Conservation (phyloP, 1,284 basidiomycete genomes). For the Boletus smithii region DNA sequence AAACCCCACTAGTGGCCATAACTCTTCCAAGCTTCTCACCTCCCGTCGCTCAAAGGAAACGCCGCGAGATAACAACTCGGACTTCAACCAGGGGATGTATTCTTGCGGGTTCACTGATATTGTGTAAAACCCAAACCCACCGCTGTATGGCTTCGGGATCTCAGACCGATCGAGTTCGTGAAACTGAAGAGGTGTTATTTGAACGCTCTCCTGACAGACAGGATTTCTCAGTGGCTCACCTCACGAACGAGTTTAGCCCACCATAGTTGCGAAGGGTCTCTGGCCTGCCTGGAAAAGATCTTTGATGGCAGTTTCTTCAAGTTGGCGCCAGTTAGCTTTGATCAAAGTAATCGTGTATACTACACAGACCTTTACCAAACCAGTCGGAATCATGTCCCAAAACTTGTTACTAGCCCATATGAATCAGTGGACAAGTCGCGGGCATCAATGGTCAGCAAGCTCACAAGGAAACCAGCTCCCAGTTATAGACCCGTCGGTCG, state of each 20-base stretch:
- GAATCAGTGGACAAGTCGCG: constrained; percentile 1
- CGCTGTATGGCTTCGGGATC: constrained; percentile 33
- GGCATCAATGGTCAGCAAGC: constrained; percentile 11
- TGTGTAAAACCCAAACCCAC: constrained; percentile 44
- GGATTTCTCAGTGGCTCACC: constrained; percentile 35
- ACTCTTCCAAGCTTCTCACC: constrained; percentile 41
- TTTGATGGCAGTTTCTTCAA: constrained; percentile 45
- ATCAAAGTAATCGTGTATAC: constrained; percentile 12
- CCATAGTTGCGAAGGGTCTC: constrained; percentile 41
- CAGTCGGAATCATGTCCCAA: constrained; percentile 47
- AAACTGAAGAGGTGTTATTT: constrained; percentile 35
- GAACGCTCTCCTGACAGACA: not conserved
- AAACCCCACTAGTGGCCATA: constrained; percentile 36
- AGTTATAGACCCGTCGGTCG: constrained; percentile 36
- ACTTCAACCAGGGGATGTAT: constrained; percentile 49
- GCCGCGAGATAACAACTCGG: constrained; percentile 35
- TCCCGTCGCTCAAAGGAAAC: constrained; percentile 33
- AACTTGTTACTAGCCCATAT: constrained; percentile 41
- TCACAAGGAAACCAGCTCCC: constrained; percentile 48
- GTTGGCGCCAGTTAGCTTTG: constrained; percentile 13
- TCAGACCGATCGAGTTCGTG: constrained; percentile 36
- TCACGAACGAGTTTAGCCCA: constrained; percentile 50
- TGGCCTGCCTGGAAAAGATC: constrained; percentile 37
- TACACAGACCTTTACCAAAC: constrained; percentile 41
- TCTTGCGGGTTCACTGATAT: constrained; percentile 46